Conservation (phyloP, 805 yeast species). For the Cephaloascus albidus region DNA sequence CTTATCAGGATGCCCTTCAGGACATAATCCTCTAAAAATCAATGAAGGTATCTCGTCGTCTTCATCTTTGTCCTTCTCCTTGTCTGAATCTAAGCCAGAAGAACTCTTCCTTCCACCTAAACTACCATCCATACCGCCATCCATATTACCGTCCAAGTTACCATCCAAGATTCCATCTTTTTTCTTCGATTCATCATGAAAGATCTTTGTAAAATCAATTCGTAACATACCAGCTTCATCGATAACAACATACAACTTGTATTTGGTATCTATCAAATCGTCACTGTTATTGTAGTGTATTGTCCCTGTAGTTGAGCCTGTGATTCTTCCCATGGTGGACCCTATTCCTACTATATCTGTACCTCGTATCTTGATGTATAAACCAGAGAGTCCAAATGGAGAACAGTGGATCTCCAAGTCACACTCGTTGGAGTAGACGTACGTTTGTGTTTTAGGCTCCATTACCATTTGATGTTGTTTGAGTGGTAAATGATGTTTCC, state of each 20-base stretch:
- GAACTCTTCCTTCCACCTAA: no score
- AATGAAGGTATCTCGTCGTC: constrained; percentile 35
- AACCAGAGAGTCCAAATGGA: constrained; percentile 45
- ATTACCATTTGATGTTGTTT: no score
- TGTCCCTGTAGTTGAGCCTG: constrained; percentile 39
- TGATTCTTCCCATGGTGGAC: constrained; percentile 46
- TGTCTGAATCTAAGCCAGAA: background rate
- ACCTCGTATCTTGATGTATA: constrained; percentile 37
- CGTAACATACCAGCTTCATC: constrained; percentile 34
- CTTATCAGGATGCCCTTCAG: constrained; percentile 41
- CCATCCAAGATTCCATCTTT: no score
- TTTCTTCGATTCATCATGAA: constrained; percentile 9
- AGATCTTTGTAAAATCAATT: constrained; percentile 42
- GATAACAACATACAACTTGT: constrained; percentile 37
- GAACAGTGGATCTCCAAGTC: constrained; percentile 47
- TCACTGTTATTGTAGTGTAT: constrained; percentile 38
- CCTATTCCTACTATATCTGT: constrained; percentile 46
- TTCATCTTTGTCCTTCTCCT: background rate
- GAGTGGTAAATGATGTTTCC: no score
- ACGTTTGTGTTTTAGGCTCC: constrained; percentile 8
- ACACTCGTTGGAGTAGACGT: constrained; percentile 36
- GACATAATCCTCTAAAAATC: constrained; percentile 41
- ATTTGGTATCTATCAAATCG: constrained; percentile 36
- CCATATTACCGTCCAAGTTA: constrained; percentile 4
- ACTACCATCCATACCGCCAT: constrained; percentile 4